Evolutionary conservation across 1,284 basidiomycete genomes (phyloP).

Genomic region (Naganishia liquefaciens): DNA sequence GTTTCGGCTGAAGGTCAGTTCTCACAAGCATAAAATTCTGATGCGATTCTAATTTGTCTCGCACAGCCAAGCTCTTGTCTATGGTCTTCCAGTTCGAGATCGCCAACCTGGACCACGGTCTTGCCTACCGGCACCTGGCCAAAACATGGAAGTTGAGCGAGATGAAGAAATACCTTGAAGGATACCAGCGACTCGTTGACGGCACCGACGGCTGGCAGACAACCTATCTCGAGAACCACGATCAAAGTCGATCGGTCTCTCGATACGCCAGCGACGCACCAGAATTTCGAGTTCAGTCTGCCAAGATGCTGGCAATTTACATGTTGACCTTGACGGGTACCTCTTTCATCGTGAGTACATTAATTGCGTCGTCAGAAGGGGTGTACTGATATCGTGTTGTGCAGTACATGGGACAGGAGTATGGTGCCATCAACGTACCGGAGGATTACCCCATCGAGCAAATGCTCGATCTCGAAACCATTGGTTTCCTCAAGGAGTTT

Average conservation of each 20-base stretch:
- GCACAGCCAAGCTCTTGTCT: conserved; percentile 56
- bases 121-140: conserved; percentile 53
- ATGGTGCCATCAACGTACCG: conserved; percentile 70
- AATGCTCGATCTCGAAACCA: conserved; percentile 60
- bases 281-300: conserved; percentile 61
- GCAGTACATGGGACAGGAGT: conserved; percentile 69
- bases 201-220: conserved; percentile 62
- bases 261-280: conserved; percentile 66
- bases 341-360: conserved; percentile 58
- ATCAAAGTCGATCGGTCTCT: conserved; percentile 61
- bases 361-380: too few species aligned
- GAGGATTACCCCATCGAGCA: conserved; percentile 67
- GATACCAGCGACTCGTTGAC: conserved; percentile 65
- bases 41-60: conserved; percentile 25
- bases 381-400: neutral
- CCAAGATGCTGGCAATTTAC: conserved; percentile 66
- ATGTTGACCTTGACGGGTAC: conserved; percentile 67
- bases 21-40: conserved; percentile 9
- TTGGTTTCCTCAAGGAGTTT: conserved; percentile 61
- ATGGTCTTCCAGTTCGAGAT: conserved; percentile 56
- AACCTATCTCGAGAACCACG: conserved; percentile 30
- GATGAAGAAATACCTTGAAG: conserved; percentile 61
- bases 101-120: conserved; percentile 59
- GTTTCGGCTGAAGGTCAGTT: conserved; percentile 21
- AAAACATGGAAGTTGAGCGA: conserved; percentile 62